phyloP scores from a whole-genome alignment of 768 basidiomycete genomes.

The Panaeolus papilionaceus region DNA sequence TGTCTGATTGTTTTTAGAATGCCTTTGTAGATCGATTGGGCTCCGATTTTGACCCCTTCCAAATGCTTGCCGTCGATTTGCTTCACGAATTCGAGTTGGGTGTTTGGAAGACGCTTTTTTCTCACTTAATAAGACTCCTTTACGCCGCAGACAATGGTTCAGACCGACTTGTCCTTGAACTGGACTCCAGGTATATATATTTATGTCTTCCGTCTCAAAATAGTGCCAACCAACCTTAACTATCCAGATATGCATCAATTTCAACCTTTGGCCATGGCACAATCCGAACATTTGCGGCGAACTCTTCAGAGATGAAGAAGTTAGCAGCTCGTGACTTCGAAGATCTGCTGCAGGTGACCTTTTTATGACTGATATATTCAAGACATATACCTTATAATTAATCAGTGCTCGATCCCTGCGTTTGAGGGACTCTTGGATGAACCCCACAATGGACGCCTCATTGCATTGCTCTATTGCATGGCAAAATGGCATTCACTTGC shows the following conservation, averaged over 20 bases:
- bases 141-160: constrained; percentile 29
- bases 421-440: constrained; percentile 42
- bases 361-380: not conserved
- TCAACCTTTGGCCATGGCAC: constrained; percentile 31
- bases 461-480: constrained; percentile 39
- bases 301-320: constrained; percentile 39
- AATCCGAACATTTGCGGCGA: constrained; percentile 33
- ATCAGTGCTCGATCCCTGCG: constrained; percentile 42
- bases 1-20: constrained; percentile 24
- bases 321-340: constrained; percentile 43
- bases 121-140: constrained; percentile 42
- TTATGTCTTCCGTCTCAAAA: not conserved
- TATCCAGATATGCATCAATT: constrained; percentile 29
- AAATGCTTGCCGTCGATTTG: constrained; percentile 40
- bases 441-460: constrained; percentile 33
- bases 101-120: constrained; percentile 44
- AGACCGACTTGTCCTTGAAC: constrained; percentile 29
- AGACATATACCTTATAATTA: constrained; percentile 35
- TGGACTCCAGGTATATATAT: constrained; percentile 36
- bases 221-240: not conserved
- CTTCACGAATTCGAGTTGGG: constrained; percentile 48
- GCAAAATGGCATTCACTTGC: constrained; percentile 39
- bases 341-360: constrained; percentile 44
- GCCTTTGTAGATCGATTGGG: constrained; percentile 30
- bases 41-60: constrained; percentile 30